Evolutionary conservation across 768 basidiomycete genomes (phyloP), one percentile per base, ranked within the genome.

Genomic region (Kondoa subrosea): DNA sequence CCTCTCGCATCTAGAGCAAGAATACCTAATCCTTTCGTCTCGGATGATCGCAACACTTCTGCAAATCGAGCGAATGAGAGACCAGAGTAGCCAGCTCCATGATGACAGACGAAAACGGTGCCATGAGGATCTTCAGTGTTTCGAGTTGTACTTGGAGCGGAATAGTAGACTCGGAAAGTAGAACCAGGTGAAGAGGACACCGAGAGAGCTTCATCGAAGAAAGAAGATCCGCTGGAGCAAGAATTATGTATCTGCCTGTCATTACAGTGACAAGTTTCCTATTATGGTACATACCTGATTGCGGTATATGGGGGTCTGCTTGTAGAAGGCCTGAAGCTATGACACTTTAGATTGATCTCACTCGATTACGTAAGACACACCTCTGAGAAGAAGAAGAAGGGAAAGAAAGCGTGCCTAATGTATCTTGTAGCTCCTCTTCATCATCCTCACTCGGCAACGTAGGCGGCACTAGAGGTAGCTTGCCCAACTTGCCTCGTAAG

Each of bases 41-140:
- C 82, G 76, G 81, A 71, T 57, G 78, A 82, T 14, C 75, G 76
- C 0, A 96, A 78, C 77, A 88, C 86, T 77, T 85, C 86, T n/a
- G 92, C 90, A 67, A 95, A 81, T 73, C 85, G 86, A 1, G 95
- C 91, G 76, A 93, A 99, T 71, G 84, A 88, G 69, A 96, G 79
- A 0, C 85, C 95, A 0, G 87, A 86, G 75, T 90, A 90, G n/a
- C 95, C 95, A 0, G 90, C 93, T 0, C 95, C 95, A 72, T 99
- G 93, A 73, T 95, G 91, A 78, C 89, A 92, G 3, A 96, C 82
- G 76, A 97, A 83, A 1, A 93, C 58, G n/a, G 57, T 33, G 1
- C 64, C 68, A 0, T 57, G 14, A 21, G n/a, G 31, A 34, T 17
- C 21, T 34, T 64, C 27, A 27, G 30, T 4, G 29, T 33, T 25